These are phyloP conservation scores for Nakazawaea anatomiae DNA, from an alignment of 805 yeast genomes.

Conservation along the genomic window DNA sequence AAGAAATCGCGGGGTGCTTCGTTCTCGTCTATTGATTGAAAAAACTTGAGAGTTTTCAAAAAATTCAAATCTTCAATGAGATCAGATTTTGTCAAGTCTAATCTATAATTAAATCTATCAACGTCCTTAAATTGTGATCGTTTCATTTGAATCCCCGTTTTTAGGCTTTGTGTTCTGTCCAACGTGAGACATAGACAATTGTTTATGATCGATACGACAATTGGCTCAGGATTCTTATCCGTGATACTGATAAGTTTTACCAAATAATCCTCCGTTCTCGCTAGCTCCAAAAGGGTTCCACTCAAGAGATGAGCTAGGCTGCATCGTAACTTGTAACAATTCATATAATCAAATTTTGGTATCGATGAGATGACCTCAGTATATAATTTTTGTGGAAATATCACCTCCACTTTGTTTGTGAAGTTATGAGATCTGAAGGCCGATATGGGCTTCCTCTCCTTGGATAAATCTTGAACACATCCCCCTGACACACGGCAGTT, in stretches of 20 bases:
- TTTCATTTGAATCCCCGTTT: constrained; percentile 1
- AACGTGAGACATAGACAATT: constrained; percentile 2
- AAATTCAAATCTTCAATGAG: neutral
- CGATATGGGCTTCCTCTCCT: neutral
- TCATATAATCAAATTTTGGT: neutral
- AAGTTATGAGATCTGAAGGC: constrained; percentile 20
- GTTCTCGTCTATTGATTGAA: constrained; percentile 10
- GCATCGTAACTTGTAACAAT: neutral
- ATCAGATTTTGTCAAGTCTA: neutral
- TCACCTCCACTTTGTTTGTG: constrained; percentile 18
- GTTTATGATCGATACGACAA: constrained; percentile 1
- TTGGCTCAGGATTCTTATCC: neutral
- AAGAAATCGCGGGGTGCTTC: neutral
- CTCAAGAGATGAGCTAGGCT: neutral
- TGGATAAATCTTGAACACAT: neutral
- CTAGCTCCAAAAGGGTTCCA: neutral
- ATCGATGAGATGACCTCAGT: neutral
- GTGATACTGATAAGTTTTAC: constrained; percentile 2
- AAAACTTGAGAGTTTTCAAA: constrained; percentile 3
- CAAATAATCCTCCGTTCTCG: neutral
- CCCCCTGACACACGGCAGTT: constrained; percentile 16
- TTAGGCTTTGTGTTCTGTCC: neutral
- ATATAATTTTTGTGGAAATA: constrained; percentile 11
- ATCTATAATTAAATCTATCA: neutral
- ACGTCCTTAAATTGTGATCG: constrained; percentile 2